Base-by-base conservation (phyloP, 1,139 yeast species). In the Nematodospora anomalae region DNA sequence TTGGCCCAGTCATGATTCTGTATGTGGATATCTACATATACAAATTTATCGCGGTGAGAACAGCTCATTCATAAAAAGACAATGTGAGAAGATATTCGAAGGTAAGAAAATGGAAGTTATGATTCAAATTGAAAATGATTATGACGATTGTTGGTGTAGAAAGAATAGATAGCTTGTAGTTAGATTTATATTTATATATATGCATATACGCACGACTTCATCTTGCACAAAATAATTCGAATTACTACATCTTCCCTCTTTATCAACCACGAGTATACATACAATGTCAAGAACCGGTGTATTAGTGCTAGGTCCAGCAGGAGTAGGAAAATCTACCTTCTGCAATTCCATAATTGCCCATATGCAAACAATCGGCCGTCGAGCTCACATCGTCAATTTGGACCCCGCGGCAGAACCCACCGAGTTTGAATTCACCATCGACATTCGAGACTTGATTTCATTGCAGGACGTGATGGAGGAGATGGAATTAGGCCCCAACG, bases 331-430 rank as follows among this genome's bases (percentile, higher is more conserved):
- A 61, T 79, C 89, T 34, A 88, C 98, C 0, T 92, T 92, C 57
- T 90, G 97, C 64, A 86, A 86, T 54, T 72, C 95, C 10, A 76
- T 92, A 43, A 84, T 94, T 38, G 65, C 95, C 2, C 86, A 92
- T 58, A 86, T 94, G 82, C 95, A 88, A 60, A 74, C 88, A 20
- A 74, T 86, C 20, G 97, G 98, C 1, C 80, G 98, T 42, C 70
- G 95, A 32, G 97, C 96, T 1, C 97, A 92, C 58, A 79, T 94
- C 29, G 97, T 92, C 16, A 92, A 92, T 56, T 67, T 94, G 34
- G 98, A 92, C 62, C 99, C 99, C 6, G 98, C 98, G 0, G 98
- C 98, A 2, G 96, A 89, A 46, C 88, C 97, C 10, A 79, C 79
- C 3, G 90, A 90, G 53, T 92, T 77, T 57, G 96, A 89, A 54